Evolutionary conservation across 2,329 filamentous ascomycete species (phyloP), one percentile per base, ranked within the genome.

Genomic region (Claviceps sp.): DNA sequence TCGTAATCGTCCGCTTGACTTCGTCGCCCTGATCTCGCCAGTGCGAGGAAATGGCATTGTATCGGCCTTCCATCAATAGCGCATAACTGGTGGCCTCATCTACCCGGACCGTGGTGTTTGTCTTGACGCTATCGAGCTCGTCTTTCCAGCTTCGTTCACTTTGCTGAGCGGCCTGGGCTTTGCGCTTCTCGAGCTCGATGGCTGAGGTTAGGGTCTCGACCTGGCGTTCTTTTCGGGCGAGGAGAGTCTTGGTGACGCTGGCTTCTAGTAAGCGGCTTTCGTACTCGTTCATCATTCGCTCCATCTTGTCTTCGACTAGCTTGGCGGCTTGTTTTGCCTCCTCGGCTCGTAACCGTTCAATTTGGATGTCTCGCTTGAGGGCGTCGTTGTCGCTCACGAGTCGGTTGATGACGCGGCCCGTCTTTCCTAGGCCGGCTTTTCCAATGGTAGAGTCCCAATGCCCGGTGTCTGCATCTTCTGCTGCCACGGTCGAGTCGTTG

Each of bases 341-440:
- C 54, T 89, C 84, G 45, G 83, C 76, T 46, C 76, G 76, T 51
- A 84, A 64, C 19, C 74, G 73, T 65, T 86, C 82, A 52, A 84
- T 78, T 60, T 84, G 74, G 53, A 87, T 73, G 56, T 91, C 86
- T 50, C 86, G 78, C 60, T 86, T 86, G 46, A 91, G 72, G 42
- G 82, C 77, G 61, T 91, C 87, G 59, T 89, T 89, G 63, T 91
- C 87, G 50, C 83, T 82, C 62, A 89, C 87, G 51, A 93, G 76
- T 62, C 82, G 81, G 68, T 93, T 88, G 65, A 93, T 91, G 50
- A 89, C 85, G 38, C 84, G 75, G 8, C 85, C 85, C 10, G 83
- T 87, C 70, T 89, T 89, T 44, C 85, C 85, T 2, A 85, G 69
- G 2, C 80, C 82, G 7, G 83, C 82, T 62, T 84, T 83, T 58